Conservation (phyloP, 1,284 basidiomycete species). For the Malassezia brasiliensis region DNA sequence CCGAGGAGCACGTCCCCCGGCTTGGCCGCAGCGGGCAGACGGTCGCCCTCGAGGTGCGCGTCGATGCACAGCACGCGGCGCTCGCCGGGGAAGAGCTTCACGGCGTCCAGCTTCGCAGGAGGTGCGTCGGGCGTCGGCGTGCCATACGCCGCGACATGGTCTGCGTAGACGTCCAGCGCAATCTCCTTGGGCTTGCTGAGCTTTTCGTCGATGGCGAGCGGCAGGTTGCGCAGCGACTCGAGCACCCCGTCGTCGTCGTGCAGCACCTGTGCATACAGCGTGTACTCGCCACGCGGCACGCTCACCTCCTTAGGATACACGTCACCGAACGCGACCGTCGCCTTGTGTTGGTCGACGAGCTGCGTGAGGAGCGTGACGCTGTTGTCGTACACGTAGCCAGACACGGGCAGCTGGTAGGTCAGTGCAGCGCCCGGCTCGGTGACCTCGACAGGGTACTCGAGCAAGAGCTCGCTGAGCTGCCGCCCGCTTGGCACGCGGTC, state of each 20-base stretch:
- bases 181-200: slow-evolving; percentile 43
- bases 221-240: slow-evolving; percentile 36
- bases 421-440: slow-evolving; percentile 39
- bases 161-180: slow-evolving; percentile 38
- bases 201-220: slow-evolving; percentile 41
- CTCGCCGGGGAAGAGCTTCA: slow-evolving; percentile 46
- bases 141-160: slow-evolving; percentile 43
- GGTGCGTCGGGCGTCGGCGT: slow-evolving; percentile 12
- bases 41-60: slow-evolving; percentile 41
- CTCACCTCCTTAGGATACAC: slow-evolving; percentile 47
- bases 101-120: slow-evolving; percentile 22
- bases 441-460: slow-evolving; percentile 40
- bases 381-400: slow-evolving; percentile 46
- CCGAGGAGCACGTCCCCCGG: slow-evolving; percentile 46
- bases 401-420: slow-evolving; percentile 33
- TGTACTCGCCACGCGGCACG: slow-evolving; percentile 46
- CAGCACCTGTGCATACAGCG: slow-evolving; percentile 39
- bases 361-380: slow-evolving; percentile 43
- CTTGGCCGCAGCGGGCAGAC: slow-evolving; percentile 42
- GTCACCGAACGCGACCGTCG: slow-evolving; percentile 41
- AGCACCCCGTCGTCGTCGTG: slow-evolving; percentile 38
- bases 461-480: slow-evolving; percentile 43
- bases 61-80: slow-evolving; percentile 36
- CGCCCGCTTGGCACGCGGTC: slow-evolving; percentile 43
- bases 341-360: slow-evolving; percentile 41